Base-by-base conservation (phyloP, 148 eudicot species). In the Rhododendron williamsianum region DNA sequence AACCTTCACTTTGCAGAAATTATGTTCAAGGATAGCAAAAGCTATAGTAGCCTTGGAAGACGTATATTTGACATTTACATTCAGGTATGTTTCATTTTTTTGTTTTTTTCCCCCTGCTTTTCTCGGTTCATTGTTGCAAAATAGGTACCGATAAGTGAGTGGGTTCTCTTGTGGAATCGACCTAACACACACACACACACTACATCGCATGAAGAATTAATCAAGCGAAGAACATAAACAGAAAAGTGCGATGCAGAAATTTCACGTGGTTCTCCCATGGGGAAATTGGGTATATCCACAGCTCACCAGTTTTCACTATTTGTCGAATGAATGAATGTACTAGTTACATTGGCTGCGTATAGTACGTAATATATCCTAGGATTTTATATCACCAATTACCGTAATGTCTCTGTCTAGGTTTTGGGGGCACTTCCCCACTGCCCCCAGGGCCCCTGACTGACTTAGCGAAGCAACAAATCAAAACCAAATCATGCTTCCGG, bases 1-100 rank as follows among this genome's bases (percentile, higher is more conserved):
- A 89, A 35, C 67, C 90, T 89, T 46, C 88, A 90, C 81, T 90
- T 90, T 71, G 90, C 91, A 0, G 91, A 89, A 76, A 89, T 86
- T 19, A 83, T 77, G 85, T 87, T 87, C 80, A 82, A 87, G n/a
- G 71, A 65, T 73, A 84, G 80, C 85, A 56, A 80, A 27, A 81
- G 83, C 15, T 90, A 73, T 81, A 49, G 69, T 38, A 87, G 86
- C 86, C 88, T 89, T 46, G 90, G 89, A 38, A 89, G 86, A 67
- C 88, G 92, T 23, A 16, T 89, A 49, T 90, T 90, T 84, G 19
- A 71, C 38, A 71, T 71, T 4, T 71, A 71, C 38, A 71, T 71
- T 71, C 76, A 71, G 19, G 76, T 71, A 30, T 86, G 87, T 84
- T 78, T 86, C n/a, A 1, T 12, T 71, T 71, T 71, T 1, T n/a